Evolutionary conservation across 1,139 yeast genomes (phyloP).

Genomic region (Petasospora fabianii): DNA sequence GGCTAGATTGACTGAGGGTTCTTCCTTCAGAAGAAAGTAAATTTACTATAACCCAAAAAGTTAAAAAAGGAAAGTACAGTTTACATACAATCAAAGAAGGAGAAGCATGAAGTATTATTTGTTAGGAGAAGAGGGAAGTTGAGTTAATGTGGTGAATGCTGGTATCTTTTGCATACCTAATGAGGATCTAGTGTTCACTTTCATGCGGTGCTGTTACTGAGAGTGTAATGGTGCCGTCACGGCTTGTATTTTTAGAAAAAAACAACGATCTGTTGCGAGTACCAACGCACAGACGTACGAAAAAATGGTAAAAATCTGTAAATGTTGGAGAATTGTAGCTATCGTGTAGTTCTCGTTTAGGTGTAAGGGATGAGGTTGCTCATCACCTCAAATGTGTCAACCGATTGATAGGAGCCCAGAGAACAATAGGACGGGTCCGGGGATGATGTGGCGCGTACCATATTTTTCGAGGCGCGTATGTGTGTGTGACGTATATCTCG

Average conservation of each 20-base stretch:
- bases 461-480: background rate
- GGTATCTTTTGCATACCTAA: background rate
- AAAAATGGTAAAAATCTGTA: slow-evolving; percentile 8
- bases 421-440: background rate
- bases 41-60: slow-evolving; percentile 8
- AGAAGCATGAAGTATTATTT: slow-evolving; percentile 2
- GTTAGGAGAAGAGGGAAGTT: background rate
- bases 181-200: no score
- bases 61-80: background rate
- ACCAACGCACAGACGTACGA: background rate
- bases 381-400: no score
- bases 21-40: slow-evolving; percentile 99
- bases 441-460: slow-evolving; percentile 3
- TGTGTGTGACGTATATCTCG: slow-evolving; percentile 4
- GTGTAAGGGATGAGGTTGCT: no score
- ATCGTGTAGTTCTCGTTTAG: no score
- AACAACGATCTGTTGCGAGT: background rate
- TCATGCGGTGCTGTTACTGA: background rate
- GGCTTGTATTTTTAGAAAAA: slow-evolving; percentile 10
- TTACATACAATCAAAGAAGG: background rate
- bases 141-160: background rate
- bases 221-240: slow-evolving; percentile 1
- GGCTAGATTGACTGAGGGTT: slow-evolving; percentile 98
- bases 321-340: background rate
- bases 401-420: no score